Percentiles rank a stretch among this genome's conserved stretches.
Evolutionary conservation across 139 green algal species (phyloP).

Genomic region (Tetradesmus lagerheimii): DNA sequence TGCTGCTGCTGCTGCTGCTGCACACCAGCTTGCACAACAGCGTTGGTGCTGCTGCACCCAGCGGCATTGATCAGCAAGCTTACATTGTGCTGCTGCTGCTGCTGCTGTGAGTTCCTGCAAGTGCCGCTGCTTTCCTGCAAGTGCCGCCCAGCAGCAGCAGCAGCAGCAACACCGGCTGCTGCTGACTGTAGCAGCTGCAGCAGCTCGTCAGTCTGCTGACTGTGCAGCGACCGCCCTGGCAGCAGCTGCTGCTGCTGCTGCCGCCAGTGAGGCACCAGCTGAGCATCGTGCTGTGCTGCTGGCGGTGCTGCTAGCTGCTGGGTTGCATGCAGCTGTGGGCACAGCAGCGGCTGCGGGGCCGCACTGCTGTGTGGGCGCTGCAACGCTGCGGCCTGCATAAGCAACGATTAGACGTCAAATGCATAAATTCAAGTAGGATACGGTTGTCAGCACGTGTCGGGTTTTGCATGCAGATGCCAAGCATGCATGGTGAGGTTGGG

Average conservation of each 20-base stretch:
- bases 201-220: slow-evolving; percentile 22
- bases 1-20: not conserved
- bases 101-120: not conserved
- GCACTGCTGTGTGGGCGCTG: not conserved
- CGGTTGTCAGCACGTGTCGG: no score
- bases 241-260: slow-evolving; percentile 32
- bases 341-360: not conserved
- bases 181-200: slow-evolving; percentile 26
- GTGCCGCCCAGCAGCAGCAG: not conserved
- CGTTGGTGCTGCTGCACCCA: not conserved
- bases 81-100: not conserved
- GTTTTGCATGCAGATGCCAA: no score
- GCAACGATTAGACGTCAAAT: no score
- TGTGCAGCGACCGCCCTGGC: slow-evolving; percentile 8
- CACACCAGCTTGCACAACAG: not conserved
- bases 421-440: no score
- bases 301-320: slow-evolving; percentile 17
- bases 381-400: not conserved
- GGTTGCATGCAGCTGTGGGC: not conserved
- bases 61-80: not conserved
- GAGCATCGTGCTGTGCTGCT: not conserved
- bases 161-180: not conserved
- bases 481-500: no score
- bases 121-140: not conserved
- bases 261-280: not conserved